Evolutionary conservation across 495 filamentous ascomycete genomes (phyloP), one percentile per base, ranked within the genome.

Genomic region (Trichocladium antarcticum): DNA sequence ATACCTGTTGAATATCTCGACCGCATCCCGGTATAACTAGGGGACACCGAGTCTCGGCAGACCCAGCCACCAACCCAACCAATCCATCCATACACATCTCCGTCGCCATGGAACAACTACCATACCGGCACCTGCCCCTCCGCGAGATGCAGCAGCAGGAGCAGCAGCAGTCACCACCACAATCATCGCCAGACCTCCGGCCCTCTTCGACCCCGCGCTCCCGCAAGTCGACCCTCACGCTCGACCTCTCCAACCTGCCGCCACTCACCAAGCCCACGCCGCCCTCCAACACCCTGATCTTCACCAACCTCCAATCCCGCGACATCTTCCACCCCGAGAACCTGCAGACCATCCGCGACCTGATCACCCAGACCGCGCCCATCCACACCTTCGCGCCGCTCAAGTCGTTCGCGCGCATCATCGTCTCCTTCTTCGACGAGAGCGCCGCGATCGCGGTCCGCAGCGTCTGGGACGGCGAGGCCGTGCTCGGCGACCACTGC

Each of bases 231-330:
- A 68, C 74, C n/a, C 77, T 92, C 45, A 82, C 81, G 5, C 74
- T 98, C 48, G 90, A 96, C 64, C 74, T 98, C 29, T 82, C 81
- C 51, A 81, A 74, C 61, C 62, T 96, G 16, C 90, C 90, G 29
- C 75, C 87, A 2, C 74, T 95, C 21, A 68, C 71, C n/a, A 76
- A 82, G 58, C 90, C 92, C 6, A 78, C 85, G 3, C 80, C 84
- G 19, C 88, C 90, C 29, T 84, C 87, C 50, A 98, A 98, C 69
- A 96, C 89, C 0, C 85, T 98, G 42, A 76, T 98, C 48, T 87
- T 98, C 66, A 92, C 87, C 56, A 87, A 95, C 66, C 81, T 98
- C 29, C 70, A 82, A 57, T 79, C 87, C 60, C 72, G 78, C 14
- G 70, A 78, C 44, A 81, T 93, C 64, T 98, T 98, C 76, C 74